These are phyloP conservation scores for Hirsutella thompsonii DNA, from an alignment of 2,329 filamentous ascomycete species.

Conservation along the genomic window DNA sequence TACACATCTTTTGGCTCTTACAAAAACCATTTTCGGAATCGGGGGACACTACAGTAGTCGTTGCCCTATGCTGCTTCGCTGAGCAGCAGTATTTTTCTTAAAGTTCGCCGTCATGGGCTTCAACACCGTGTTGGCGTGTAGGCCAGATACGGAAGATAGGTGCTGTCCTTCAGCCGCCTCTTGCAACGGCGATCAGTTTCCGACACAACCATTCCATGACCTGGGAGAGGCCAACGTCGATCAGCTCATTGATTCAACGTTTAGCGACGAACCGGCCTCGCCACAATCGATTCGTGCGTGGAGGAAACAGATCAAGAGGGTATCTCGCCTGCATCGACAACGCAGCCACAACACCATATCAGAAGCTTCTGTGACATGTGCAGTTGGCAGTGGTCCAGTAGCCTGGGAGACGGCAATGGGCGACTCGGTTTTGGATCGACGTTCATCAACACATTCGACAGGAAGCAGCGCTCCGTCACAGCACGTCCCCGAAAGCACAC, in stretches of 20 bases:
- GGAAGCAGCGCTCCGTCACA: slow-evolving; percentile 36
- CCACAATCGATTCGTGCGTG: slow-evolving; percentile 45
- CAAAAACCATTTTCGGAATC: too few species aligned
- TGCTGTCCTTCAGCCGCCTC: too few species aligned
- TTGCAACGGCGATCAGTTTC: background rate
- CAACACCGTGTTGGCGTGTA: too few species aligned
- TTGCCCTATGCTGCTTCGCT: too few species aligned
- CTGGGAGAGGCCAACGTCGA: slow-evolving; percentile 12
- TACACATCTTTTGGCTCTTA: too few species aligned
- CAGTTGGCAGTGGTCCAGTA: slow-evolving; percentile 23
- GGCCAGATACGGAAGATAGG: too few species aligned
- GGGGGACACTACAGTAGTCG: too few species aligned
- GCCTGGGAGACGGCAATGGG: slow-evolving; percentile 39
- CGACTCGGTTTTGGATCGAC: slow-evolving; percentile 35
- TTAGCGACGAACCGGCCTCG: slow-evolving; percentile 45
- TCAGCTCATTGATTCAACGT: slow-evolving; percentile 41
- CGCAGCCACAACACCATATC: slow-evolving; percentile 27
- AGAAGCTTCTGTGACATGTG: slow-evolving; percentile 40
- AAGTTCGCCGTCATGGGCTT: too few species aligned
- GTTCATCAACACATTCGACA: slow-evolving; percentile 42
- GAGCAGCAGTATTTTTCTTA: too few species aligned
- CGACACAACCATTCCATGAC: slow-evolving; percentile 1
- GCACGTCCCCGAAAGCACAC: slow-evolving; percentile 45
- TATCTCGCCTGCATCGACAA: slow-evolving; percentile 26
- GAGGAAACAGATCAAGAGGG: slow-evolving; percentile 44